Evolutionary conservation across 768 basidiomycete genomes (phyloP).

Genomic region (Suillus luteus): DNA sequence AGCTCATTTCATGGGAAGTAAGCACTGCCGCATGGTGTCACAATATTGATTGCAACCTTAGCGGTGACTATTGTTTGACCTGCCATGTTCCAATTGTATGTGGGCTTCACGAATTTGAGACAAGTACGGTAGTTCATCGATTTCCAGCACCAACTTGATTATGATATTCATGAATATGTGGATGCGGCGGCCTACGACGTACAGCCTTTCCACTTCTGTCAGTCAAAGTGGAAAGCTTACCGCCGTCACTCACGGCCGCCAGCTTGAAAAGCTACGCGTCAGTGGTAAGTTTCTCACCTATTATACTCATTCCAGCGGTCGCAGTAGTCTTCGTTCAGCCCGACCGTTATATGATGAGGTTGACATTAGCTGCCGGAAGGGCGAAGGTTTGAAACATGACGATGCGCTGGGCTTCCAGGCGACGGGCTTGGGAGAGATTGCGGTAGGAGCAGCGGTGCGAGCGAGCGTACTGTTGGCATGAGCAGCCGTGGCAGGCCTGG

Average conservation of each 20-base stretch:
- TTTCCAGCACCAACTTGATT: neutral
- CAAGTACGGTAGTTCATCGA: neutral
- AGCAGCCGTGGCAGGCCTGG: neutral
- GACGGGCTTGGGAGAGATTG: neutral
- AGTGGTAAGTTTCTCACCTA: neutral
- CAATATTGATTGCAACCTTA: neutral
- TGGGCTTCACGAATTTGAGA: neutral
- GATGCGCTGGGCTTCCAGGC: neutral
- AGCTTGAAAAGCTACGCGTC: neutral
- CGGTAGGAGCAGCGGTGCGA: neutral
- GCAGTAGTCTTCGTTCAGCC: neutral
- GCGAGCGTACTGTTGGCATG: neutral
- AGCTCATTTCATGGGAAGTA: neutral
- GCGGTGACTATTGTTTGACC: neutral
- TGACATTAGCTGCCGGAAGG: neutral
- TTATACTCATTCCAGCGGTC: neutral
- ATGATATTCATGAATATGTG: neutral
- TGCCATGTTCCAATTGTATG: neutral
- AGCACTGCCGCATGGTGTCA: neutral
- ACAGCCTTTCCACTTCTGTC: neutral
- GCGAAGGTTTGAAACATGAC: neutral
- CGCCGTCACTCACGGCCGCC: slow-evolving; percentile 1
- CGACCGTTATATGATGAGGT: neutral
- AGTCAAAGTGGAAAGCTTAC: neutral
- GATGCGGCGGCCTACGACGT: neutral